These are phyloP conservation scores for Rhizopogon vesiculosus DNA, from an alignment of 768 basidiomycete genomes.

Conservation along the genomic window DNA sequence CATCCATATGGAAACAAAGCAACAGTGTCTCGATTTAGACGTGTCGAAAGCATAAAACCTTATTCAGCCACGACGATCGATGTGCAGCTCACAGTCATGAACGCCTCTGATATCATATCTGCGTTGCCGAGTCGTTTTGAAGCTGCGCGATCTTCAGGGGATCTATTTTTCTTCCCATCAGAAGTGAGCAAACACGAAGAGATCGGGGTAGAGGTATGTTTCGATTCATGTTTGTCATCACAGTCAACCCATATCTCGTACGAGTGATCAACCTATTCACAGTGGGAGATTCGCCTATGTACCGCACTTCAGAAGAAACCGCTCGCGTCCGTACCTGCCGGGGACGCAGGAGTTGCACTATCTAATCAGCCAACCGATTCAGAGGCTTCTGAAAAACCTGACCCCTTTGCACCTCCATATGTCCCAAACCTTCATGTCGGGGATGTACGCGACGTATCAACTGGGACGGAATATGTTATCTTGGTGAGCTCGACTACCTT, in stretches of 20 bases:
- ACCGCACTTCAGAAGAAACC: slow-evolving; percentile 83
- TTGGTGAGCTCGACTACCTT: slow-evolving; percentile 46
- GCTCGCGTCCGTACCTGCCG: slow-evolving; percentile 39
- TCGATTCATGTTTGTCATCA: slow-evolving; percentile 1
- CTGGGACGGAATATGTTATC: slow-evolving; percentile 55
- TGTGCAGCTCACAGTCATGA: slow-evolving; percentile 1
- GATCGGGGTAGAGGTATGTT: slow-evolving; percentile 56
- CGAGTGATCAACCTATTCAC: slow-evolving; percentile 4
- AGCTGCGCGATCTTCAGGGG: slow-evolving; percentile 55
- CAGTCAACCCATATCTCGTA: neutral
- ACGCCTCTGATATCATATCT: slow-evolving; percentile 45
- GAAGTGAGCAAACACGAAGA: slow-evolving; percentile 57
- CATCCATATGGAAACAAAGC: too few species aligned
- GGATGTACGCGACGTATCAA: slow-evolving; percentile 57
- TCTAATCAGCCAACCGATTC: slow-evolving; percentile 16
- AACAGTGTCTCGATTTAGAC: neutral
- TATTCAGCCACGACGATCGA: neutral
- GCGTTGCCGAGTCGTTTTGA: slow-evolving; percentile 51
- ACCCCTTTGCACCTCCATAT: slow-evolving; percentile 90
- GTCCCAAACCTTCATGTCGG: slow-evolving; percentile 71
- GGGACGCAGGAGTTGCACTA: slow-evolving; percentile 21
- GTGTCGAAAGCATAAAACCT: too few species aligned
- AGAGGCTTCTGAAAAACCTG: slow-evolving; percentile 29
- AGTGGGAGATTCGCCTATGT: slow-evolving; percentile 88
- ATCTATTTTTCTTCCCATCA: slow-evolving; percentile 79